phyloP scores from a whole-genome alignment of 768 basidiomycete species.

The Podaxis carcinomalis region DNA sequence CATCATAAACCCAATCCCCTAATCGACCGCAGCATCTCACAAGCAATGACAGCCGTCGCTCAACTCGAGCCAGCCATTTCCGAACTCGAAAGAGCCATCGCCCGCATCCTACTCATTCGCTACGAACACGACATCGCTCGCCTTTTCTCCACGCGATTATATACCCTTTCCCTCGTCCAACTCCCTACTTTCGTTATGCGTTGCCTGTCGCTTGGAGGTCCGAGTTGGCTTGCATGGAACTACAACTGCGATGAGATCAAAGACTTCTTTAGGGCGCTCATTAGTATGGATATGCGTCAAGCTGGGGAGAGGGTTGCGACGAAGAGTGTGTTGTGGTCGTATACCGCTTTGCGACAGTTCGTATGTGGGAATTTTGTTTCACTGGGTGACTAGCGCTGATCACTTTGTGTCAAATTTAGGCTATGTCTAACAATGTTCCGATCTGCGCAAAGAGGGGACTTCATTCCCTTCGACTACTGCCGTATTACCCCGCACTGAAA shows the following conservation, averaged over 20 bases:
- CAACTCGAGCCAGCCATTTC: constrained; percentile 52
- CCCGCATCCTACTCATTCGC: constrained; percentile 61
- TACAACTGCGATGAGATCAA: constrained; percentile 67
- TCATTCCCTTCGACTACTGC: constrained; percentile 63
- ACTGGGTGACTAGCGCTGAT: neutral
- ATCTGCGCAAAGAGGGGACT: constrained; percentile 64
- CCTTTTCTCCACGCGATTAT: constrained; percentile 67
- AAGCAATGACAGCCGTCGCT: constrained; percentile 57
- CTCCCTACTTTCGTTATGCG: constrained; percentile 68
- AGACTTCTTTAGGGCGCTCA: constrained; percentile 65
- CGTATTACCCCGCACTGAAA: constrained; percentile 55
- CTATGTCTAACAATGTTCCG: constrained; percentile 63
- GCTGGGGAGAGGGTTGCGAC: constrained; percentile 76
- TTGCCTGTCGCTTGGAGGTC: constrained; percentile 55
- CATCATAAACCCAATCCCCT: constrained; percentile 33
- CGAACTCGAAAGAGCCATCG: constrained; percentile 63
- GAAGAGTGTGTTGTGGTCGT: constrained; percentile 77
- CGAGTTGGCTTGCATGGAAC: constrained; percentile 67
- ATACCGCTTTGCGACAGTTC: constrained; percentile 73
- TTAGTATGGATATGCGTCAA: constrained; percentile 76
- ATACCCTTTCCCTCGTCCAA: constrained; percentile 58
- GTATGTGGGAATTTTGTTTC: constrained; percentile 38
- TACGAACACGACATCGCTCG: constrained; percentile 75
- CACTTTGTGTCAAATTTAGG: constrained; percentile 31
- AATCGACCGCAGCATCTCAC: constrained; percentile 49